phyloP scores from a whole-genome alignment of 495 filamentous ascomycete species.

The Aspergillus ellipticus region DNA sequence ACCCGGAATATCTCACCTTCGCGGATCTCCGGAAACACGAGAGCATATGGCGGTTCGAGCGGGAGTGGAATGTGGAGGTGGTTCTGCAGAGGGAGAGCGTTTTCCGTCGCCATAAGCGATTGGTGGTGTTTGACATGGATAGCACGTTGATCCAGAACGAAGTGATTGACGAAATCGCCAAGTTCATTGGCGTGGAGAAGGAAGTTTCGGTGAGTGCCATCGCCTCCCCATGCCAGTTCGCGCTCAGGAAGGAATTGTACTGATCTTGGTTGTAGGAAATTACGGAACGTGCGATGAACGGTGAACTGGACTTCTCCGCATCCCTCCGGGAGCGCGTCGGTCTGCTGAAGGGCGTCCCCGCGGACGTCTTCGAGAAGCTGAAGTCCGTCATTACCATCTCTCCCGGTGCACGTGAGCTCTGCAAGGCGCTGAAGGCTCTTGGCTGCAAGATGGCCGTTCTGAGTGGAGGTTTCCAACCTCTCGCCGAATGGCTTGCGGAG shows the following conservation, averaged over 20 bases:
- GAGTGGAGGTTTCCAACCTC: constrained; percentile 85
- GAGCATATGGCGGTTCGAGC: constrained; percentile 75
- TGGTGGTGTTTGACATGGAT: constrained; percentile 98
- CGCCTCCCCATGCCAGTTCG: not conserved
- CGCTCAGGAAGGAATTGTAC: constrained; percentile 25
- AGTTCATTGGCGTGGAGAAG: constrained; percentile 68
- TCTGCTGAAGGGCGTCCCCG: constrained; percentile 75
- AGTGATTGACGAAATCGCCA: constrained; percentile 91
- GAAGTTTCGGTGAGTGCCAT: constrained; percentile 51
- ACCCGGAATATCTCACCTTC: constrained; percentile 63
- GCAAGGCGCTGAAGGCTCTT: constrained; percentile 64
- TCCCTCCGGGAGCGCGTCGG: constrained; percentile 74
- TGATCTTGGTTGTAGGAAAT: constrained; percentile 53
- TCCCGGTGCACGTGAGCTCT: constrained; percentile 70
- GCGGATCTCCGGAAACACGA: constrained; percentile 71
- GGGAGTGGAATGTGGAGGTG: constrained; percentile 83
- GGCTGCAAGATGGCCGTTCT: constrained; percentile 85
- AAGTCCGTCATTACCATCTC: constrained; percentile 70
- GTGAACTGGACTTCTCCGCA: constrained; percentile 88
- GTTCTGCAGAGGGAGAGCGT: constrained; percentile 66
- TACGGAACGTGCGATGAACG: constrained; percentile 90
- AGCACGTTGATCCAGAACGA: constrained; percentile 94
- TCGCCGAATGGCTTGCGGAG: constrained; percentile 79
- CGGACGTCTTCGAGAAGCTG: constrained; percentile 76
- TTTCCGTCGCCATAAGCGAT: constrained; percentile 70